Evolutionary conservation across 1,139 yeast species (phyloP), one percentile per base, ranked within the genome.

Genomic region (Kurtzmaniella natalensis): DNA sequence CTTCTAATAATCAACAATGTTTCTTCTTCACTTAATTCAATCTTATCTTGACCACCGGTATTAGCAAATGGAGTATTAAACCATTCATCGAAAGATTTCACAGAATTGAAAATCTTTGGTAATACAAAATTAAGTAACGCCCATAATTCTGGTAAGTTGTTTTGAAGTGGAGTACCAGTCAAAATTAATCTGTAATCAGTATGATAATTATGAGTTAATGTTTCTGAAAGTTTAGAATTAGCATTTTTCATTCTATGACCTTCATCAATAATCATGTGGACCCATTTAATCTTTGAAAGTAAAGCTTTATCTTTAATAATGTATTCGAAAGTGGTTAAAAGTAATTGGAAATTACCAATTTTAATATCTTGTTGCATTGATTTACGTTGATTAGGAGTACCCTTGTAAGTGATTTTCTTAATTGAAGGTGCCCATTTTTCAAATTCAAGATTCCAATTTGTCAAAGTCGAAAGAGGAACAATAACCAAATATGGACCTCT

Each of bases 1-100:
- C 98, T 86, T 58, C 97, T 74, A 53, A 92, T 92, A 39, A 92
- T 86, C 66, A 92, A 78, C 44, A 92, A 69, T 14, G 95, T 83
- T 61, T 92, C 98, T 80, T 92, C 98, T 72, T 92, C 92, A 11
- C 84, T 77, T 34, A 83, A 63, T 42, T 79, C 92, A 18, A 83
- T 77, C 58, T 81, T 81, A 49, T 83, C 92, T 55, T 82, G 92
- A 22, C 81, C 77, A 40, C 94, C 92, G 26, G 92, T 79, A 45
- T 80, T 82, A 1, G 88, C 87, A 57, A 83, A 83, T 6, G 94
- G 94, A 0, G 92, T 82, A 50, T 83, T 83, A 51, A 83, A 83
- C 94, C 94, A 83, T 54, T 83, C 94, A 52, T 83, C 94, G 53
- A 83, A 83, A n/a, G 88, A 78, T 51, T 83, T 81, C 4, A 82